Evolutionary conservation across 2,329 filamentous ascomycete genomes (phyloP).

Genomic region (Acrodontium crateriforme): DNA sequence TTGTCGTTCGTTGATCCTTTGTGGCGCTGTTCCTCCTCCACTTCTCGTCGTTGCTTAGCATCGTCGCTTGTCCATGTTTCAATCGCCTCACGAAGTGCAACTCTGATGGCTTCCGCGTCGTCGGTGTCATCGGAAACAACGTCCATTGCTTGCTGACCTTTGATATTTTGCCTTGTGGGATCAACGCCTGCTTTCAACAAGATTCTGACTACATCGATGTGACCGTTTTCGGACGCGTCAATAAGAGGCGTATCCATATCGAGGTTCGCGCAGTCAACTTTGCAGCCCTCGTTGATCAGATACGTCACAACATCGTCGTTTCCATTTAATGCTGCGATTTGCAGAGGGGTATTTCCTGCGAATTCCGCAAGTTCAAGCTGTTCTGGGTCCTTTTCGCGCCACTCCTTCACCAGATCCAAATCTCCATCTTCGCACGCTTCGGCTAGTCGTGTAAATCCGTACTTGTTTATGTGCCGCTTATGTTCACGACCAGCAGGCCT

Average conservation of each 20-base stretch:
- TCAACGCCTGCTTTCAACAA: constrained; percentile 80
- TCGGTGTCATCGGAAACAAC: constrained; percentile 68
- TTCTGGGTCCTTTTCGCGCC: constrained; percentile 65
- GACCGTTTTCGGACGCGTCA: constrained; percentile 91
- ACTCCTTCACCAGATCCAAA: constrained; percentile 61
- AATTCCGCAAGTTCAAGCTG: constrained; percentile 85
- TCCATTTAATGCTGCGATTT: constrained; percentile 82
- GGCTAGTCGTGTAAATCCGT: constrained; percentile 82
- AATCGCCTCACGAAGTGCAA: constrained; percentile 32
- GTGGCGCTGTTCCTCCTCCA: constrained; percentile 33
- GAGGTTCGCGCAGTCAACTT: constrained; percentile 62
- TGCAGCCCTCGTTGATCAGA: constrained; percentile 70
- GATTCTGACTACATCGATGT: constrained; percentile 74
- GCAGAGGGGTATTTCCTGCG: constrained; percentile 88
- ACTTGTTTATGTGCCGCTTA: constrained; percentile 82
- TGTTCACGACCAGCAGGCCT: constrained; percentile 41
- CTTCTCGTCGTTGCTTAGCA: constrained; percentile 36
- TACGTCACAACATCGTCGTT: constrained; percentile 77
- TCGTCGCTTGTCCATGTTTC: constrained; percentile 25
- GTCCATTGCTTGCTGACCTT: constrained; percentile 82
- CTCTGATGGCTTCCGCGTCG: constrained; percentile 57
- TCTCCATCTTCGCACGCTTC: constrained; percentile 79
- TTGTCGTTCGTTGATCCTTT: constrained; percentile 23
- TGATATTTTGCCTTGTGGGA: constrained; percentile 78
- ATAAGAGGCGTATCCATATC: constrained; percentile 81